Conservation (phyloP, 139 green algal species). For the Chlorella sp. region DNA sequence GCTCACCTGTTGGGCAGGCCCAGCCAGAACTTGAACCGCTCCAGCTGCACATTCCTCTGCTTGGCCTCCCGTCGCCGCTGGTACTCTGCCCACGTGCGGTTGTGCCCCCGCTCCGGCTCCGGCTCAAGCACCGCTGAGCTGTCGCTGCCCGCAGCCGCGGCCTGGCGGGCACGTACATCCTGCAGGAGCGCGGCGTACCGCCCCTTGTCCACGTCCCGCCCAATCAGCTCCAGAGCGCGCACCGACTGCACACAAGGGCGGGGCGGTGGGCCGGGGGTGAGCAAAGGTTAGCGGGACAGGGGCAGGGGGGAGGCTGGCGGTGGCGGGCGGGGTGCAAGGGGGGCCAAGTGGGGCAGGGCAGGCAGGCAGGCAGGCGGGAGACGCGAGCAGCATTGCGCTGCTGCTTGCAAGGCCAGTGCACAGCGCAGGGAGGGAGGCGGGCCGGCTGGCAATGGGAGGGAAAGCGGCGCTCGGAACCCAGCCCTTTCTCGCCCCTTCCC, state of each 20-base stretch:
- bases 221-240: slow-evolving; percentile 68
- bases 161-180: not conserved
- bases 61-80: slow-evolving; percentile 17
- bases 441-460: too few species aligned
- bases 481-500: too few species aligned
- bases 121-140: not conserved
- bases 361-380: too few species aligned
- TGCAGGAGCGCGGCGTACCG: slow-evolving; percentile 51
- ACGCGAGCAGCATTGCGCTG: too few species aligned
- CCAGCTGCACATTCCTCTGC: slow-evolving; percentile 51
- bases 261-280: not conserved
- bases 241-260: slow-evolving; percentile 50
- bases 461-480: too few species aligned
- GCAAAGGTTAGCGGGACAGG: not conserved
- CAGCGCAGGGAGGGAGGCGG: too few species aligned
- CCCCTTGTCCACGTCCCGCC: slow-evolving; percentile 49
- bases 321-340: not conserved
- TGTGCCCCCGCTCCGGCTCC: not conserved
- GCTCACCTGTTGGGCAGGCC: slow-evolving; percentile 78
- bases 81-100: slow-evolving; percentile 15
- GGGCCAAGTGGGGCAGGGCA: too few species aligned
- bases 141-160: not conserved
- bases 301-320: not conserved
- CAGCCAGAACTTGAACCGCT: slow-evolving; percentile 78
- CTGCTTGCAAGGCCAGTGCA: too few species aligned